Percentiles rank a stretch among this genome's conserved stretches.
Conservation (phyloP, 73 alveolate species). For the Paramecium sexaurelia region DNA sequence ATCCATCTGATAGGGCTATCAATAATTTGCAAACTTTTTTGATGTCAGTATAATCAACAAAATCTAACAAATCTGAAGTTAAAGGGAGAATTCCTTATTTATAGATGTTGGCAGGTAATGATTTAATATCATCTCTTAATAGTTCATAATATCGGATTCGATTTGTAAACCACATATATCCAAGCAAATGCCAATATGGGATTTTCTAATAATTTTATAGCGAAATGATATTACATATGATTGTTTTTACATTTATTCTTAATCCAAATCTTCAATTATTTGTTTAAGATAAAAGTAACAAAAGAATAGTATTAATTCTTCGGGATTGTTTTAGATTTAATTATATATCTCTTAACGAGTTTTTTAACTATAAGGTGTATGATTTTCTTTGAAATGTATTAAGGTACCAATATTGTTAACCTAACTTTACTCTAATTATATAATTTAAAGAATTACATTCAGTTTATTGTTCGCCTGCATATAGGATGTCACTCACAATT, state of each 20-base stretch:
- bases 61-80: neutral
- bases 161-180: conserved; percentile 47
- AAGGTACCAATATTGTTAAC: conserved; percentile 18
- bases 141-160: neutral
- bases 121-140: neutral
- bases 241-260: conserved; percentile 7
- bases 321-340: neutral
- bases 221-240: neutral
- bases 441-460: neutral
- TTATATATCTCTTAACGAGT: neutral
- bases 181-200: conserved; percentile 50
- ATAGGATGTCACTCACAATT: conserved; percentile 26
- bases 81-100: neutral
- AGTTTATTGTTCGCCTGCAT: neutral
- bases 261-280: conserved; percentile 17
- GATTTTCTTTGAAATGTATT: conserved; percentile 36
- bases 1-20: neutral
- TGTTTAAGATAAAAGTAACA: conserved; percentile 41
- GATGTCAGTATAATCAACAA: neutral
- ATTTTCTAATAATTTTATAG: neutral
- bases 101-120: neutral
- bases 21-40: neutral
- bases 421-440: neutral
- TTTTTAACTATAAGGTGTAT: neutral
- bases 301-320: conserved; percentile 13